Evolutionary conservation across 345 rosid species (phyloP), one percentile per base, ranked within the genome.

Genomic region (Mercurialis annua): DNA sequence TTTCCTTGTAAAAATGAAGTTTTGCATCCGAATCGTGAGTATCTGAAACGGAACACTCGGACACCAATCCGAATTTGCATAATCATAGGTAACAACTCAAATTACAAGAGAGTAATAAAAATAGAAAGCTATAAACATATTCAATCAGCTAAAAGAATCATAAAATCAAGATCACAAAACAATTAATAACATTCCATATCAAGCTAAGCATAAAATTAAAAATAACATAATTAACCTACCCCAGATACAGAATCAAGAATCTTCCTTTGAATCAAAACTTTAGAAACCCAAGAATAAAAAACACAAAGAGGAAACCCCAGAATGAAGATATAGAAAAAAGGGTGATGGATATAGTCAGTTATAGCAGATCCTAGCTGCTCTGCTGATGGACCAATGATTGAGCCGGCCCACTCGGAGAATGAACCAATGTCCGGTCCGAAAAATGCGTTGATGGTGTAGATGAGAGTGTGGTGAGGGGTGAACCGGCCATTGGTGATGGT

Each of bases 341-440:
- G 89, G 62, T 87, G 75, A 74, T 87, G 90, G 73, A 85, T 36
- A 73, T 72, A 73, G 52, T 79, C 82, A 57, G 81, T 81, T 33
- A 83, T 50, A 31, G 51, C 36, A 56, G 86, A 77, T 73, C 77
- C 78, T 17, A 78, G 11, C 3, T 57, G 10, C 55, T 72, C 61
- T 27, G 52, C 53, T 5, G 80, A 73, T 26, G 72, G 14, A 17
- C 72, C 73, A 62, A 81, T 36, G 67, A 67, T 55, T 59, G 84
- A 81, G 47, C 80, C 81, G 16, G 85, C 84, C 92, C 92, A 87
- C 62, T 83, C 86, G 57, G 92, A 73, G 78, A 87, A 87, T 66
- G 89, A 87, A 69, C 92, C 92, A 42, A 83, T 71, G 68, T 87
- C 92, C 5, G 92, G 92, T 60, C 90, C 92, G 51, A 87, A 85